These are phyloP conservation scores for Pythium diclinum DNA, from an alignment of 352 stramenopile genomes.

Conservation along the genomic window DNA sequence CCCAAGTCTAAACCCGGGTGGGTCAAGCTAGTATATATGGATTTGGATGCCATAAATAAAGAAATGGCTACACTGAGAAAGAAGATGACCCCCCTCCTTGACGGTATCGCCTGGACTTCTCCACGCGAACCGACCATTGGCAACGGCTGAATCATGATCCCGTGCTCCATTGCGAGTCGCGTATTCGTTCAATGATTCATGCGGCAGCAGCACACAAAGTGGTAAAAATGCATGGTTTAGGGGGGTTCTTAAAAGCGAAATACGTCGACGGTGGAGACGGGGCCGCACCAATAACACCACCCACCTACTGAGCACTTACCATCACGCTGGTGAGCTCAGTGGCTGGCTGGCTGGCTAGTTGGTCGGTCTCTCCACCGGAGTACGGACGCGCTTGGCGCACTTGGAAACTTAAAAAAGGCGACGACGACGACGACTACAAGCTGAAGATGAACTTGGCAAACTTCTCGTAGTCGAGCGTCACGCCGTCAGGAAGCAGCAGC, in stretches of 20 bases:
- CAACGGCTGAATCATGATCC: too few relatives aligned
- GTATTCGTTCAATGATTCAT: too few relatives aligned
- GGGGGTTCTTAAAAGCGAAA: conserved; percentile 2
- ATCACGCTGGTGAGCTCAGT: neutral
- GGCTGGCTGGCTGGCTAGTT: neutral
- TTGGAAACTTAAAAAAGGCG: neutral
- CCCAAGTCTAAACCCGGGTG: neutral
- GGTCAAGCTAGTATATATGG: neutral
- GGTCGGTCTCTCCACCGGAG: neutral
- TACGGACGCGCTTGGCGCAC: neutral
- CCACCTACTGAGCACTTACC: neutral
- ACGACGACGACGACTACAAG: conserved; percentile 36
- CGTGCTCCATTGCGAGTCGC: too few relatives aligned
- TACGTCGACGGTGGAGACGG: conserved; percentile 1
- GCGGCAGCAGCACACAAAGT: neutral
- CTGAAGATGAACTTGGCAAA: conserved; percentile 82
- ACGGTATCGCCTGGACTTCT: too few relatives aligned
- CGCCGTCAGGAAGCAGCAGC: conserved; percentile 48
- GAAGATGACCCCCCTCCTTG: too few relatives aligned
- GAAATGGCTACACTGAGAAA: neutral
- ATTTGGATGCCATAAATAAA: conserved; percentile 1
- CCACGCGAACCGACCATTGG: too few relatives aligned
- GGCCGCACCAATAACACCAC: neutral
- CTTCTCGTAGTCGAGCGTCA: conserved; percentile 68
- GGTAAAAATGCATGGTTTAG: conserved; percentile 2